These are phyloP conservation scores for Pichia sporocuriosa DNA, from an alignment of 805 yeast species.

Conservation along the genomic window DNA sequence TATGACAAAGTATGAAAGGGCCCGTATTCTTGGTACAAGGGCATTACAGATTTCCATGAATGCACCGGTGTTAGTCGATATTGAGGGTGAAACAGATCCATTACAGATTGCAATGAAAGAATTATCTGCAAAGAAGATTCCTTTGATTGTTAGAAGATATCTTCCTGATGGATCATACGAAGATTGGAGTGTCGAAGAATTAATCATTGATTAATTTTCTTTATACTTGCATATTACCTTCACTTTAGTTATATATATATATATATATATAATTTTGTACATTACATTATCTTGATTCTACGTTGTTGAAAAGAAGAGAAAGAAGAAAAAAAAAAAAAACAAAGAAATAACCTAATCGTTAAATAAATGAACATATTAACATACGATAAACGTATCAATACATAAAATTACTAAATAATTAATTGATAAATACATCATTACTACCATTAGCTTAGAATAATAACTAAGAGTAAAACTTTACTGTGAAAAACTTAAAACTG, in stretches of 20 bases:
- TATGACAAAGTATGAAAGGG: conserved; percentile 98
- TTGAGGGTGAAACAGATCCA: conserved; percentile 99
- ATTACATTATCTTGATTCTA: conserved; percentile 1
- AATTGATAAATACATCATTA: no score
- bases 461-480: no score
- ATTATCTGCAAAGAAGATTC: conserved; percentile 88
- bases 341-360: no score
- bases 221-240: not conserved
- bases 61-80: conserved; percentile 96
- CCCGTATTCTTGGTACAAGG: conserved; percentile 94
- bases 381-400: no score
- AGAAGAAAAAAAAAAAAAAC: not conserved
- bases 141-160: conserved; percentile 90
- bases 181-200: conserved; percentile 98
- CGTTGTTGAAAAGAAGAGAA: not conserved
- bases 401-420: no score
- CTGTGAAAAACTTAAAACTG: no score
- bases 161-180: conserved; percentile 95
- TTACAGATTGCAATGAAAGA: conserved; percentile 97
- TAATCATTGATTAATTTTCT: conserved; percentile 64
- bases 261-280: conserved; percentile 2
- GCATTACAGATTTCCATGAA: conserved; percentile 97
- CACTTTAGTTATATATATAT: not conserved
- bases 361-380: no score
- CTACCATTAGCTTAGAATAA: no score